Conservation (phyloP, 306 rosid species). For the Notholithocarpus densiflorus region DNA sequence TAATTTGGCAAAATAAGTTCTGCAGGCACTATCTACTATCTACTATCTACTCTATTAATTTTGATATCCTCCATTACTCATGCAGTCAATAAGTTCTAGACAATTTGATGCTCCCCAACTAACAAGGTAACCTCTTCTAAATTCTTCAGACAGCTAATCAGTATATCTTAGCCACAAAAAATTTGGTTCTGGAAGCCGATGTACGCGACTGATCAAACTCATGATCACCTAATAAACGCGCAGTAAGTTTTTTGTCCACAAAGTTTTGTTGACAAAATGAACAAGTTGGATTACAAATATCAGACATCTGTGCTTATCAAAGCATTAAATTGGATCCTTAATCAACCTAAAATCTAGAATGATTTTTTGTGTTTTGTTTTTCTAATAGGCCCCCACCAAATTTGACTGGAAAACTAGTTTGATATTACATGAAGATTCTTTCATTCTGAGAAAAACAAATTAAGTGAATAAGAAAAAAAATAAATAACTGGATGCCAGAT, state of each 20-base stretch:
- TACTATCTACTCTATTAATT: neutral
- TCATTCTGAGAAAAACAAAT: conserved; percentile 24
- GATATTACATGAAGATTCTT: conserved; percentile 7
- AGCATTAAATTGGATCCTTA: conserved; percentile 29
- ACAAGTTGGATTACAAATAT: conserved; percentile 31
- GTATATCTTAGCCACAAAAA: neutral
- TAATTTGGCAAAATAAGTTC: neutral
- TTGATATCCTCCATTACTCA: neutral
- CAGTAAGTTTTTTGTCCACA: conserved; percentile 15
- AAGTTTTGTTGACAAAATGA: conserved; percentile 18
- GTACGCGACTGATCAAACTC: neutral
- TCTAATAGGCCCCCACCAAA: conserved; percentile 23
- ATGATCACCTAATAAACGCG: neutral
- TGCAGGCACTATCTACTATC: neutral
- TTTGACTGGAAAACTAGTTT: conserved; percentile 32
- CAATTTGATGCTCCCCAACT: neutral
- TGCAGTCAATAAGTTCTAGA: neutral
- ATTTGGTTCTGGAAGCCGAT: neutral
- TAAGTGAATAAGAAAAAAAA: conserved; percentile 5
- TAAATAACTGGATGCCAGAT: conserved; percentile 7
- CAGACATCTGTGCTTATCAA: neutral
- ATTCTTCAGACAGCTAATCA: conserved; percentile 10
- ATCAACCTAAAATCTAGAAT: conserved; percentile 13
- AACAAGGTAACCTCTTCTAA: neutral
- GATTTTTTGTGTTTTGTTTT: conserved; percentile 23